Conservation (phyloP, 345 rosid genomes). For the Populus pruinosa region DNA sequence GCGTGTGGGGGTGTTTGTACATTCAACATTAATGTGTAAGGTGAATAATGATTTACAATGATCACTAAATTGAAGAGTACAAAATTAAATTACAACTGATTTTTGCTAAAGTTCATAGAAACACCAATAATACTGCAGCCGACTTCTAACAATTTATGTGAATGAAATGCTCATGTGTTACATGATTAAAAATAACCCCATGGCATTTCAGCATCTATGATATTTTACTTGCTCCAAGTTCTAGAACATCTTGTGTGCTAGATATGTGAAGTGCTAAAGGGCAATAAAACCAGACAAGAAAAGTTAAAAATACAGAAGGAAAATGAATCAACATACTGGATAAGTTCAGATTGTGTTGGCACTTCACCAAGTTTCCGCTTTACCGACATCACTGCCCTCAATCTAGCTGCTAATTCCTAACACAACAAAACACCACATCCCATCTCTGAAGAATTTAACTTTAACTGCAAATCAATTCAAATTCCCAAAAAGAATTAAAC, state of each 20-base stretch:
- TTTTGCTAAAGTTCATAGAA: too few relatives aligned
- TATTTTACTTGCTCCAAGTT: background rate
- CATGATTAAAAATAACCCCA: background rate
- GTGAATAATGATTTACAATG: background rate
- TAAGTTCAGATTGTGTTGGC: constrained; percentile 71
- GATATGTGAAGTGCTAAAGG: background rate
- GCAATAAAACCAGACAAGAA: background rate
- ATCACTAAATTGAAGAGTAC: background rate
- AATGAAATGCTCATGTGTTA: background rate
- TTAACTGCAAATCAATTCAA: too few relatives aligned
- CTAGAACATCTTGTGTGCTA: background rate
- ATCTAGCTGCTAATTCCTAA: constrained; percentile 67
- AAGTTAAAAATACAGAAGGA: background rate
- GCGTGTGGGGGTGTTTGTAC: background rate
- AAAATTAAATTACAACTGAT: too few relatives aligned
- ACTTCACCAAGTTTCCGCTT: constrained; percentile 64
- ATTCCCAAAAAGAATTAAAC: too few relatives aligned
- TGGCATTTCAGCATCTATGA: background rate
- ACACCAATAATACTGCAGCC: too few relatives aligned
- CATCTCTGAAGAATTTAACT: background rate
- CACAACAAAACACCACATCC: background rate
- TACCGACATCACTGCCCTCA: constrained; percentile 48
- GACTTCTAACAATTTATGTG: too few relatives aligned
- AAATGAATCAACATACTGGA: constrained; percentile 53
- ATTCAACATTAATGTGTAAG: background rate